phyloP scores from a whole-genome alignment of 129 eudicot genomes.

The Chrysanthemum seticuspe region DNA sequence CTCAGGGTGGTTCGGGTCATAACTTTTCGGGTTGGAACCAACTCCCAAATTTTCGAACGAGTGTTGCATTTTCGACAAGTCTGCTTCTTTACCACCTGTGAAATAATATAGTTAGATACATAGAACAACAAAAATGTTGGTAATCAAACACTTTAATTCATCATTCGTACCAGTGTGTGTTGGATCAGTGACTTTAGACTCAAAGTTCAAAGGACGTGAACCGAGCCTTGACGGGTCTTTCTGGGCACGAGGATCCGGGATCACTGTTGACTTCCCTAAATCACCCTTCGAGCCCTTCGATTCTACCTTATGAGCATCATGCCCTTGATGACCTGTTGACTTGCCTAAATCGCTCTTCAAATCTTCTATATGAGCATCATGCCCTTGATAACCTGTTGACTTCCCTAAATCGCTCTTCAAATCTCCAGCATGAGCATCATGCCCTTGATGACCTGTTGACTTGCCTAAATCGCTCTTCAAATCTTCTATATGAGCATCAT shows the following conservation, averaged over 20 bases:
- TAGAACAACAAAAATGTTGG: not conserved
- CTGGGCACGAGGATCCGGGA: conserved; percentile 53
- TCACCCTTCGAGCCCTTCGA: conserved; percentile 20
- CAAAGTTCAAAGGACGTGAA: conserved; percentile 41
- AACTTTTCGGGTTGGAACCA: conserved; percentile 14
- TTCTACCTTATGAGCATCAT: conserved; percentile 13
- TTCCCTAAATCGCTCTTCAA: no score
- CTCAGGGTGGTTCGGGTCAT: conserved; percentile 29
- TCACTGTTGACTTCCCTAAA: conserved; percentile 26
- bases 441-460: no score
- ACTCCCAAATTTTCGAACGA: conserved; percentile 45
- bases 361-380: no score
- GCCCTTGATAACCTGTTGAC: no score
- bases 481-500: no score
- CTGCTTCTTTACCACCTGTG: conserved; percentile 49
- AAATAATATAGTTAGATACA: not conserved
- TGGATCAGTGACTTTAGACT: conserved; percentile 55
- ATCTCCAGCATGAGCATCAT: no score
- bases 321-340: not conserved
- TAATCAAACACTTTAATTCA: not conserved
- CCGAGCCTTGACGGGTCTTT: conserved; percentile 14
- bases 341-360: no score
- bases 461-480: no score
- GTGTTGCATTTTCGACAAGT: conserved; percentile 34
- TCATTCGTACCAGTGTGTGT: conserved; percentile 37